Percentiles rank a stretch among this genome's conserved stretches.
Conservation (phyloP, 1,284 basidiomycete genomes). For the Heterobasidion occidentale region DNA sequence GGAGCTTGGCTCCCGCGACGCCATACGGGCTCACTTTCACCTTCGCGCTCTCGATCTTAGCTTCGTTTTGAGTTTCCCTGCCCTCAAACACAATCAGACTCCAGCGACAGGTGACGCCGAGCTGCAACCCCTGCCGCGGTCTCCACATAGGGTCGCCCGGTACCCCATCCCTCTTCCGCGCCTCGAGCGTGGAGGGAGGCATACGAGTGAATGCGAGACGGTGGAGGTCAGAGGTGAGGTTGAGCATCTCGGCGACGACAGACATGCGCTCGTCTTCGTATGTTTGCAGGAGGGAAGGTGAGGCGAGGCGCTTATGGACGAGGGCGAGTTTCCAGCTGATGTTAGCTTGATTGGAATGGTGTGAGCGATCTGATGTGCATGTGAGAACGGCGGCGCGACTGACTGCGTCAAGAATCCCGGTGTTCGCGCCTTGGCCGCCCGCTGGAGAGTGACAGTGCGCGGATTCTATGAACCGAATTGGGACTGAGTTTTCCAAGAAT, state of each 20-base stretch:
- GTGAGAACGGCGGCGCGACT: not conserved
- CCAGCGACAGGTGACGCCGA: slow-evolving; percentile 41
- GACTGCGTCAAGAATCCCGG: slow-evolving; percentile 10
- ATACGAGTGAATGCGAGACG: not conserved
- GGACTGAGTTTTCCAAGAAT: not conserved
- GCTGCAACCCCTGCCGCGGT: slow-evolving; percentile 23
- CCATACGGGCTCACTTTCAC: slow-evolving; percentile 14
- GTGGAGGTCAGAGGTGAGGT: slow-evolving; percentile 7
- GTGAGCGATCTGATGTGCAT: not conserved
- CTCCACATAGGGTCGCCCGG: slow-evolving; percentile 13
- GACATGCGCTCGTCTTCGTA: slow-evolving; percentile 17
- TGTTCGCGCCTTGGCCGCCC: slow-evolving; percentile 13
- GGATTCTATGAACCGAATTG: slow-evolving; percentile 3
- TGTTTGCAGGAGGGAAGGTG: slow-evolving; percentile 7
- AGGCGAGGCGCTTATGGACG: slow-evolving; percentile 12
- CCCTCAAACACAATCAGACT: slow-evolving; percentile 38
- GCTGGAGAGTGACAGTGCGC: slow-evolving; percentile 12
- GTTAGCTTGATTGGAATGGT: slow-evolving; percentile 12
- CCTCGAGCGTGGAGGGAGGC: not conserved
- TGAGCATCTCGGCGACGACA: slow-evolving; percentile 18
- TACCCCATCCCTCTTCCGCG: slow-evolving; percentile 1
- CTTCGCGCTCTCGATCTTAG: slow-evolving; percentile 7
- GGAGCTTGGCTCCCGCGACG: slow-evolving; percentile 15
- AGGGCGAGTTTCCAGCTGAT: slow-evolving; percentile 17
- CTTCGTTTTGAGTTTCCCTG: not conserved